Evolutionary conservation across 768 basidiomycete genomes (phyloP), one percentile per base, ranked within the genome.

Genomic region (Cystofilobasidium ferigula): DNA sequence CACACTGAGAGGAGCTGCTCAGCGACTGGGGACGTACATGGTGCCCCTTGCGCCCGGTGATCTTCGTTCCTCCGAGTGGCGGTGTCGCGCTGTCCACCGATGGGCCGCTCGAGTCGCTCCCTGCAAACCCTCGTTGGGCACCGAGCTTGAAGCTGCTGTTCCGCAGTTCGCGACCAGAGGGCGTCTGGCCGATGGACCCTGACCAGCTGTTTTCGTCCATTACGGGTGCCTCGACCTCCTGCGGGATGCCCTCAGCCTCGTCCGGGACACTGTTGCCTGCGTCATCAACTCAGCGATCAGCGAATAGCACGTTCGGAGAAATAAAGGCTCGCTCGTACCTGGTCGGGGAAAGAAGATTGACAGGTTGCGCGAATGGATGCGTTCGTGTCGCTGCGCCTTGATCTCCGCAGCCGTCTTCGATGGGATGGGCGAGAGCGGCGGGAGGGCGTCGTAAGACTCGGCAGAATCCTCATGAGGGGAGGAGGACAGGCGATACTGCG

Each of bases 301-400:
- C 10, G 81, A 78, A 0, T 81, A 77, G 24, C 1, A 82, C 72
- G 3, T 51, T 8, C 3, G 28, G 48, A 7, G 48, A 24, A 10
- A 9, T 28, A 6, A 32, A 18, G 56, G 7, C 35, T 38, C 40
- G 82, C 78, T n/a, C n/a, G n/a, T n/a, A 2, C 86, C 88, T 0
- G 88, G 88, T 38, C 85, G 82, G 20, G 92, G 92, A 71, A 95
- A 95, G 80, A 86, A 94, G 22, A 94, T 80, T 0, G 90, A 93
- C 3, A 95, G 79, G 72, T 97, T 97, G 54, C 91, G 84, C 0
- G 91, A 92, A 73, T 95, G 91, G 22, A 94, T 79, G 2, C 89
- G 82, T 4, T 83, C 77, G 75, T 91, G 89, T 51, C 80, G 72
- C 69, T 58, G 53, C 26, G 28, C 47, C 38, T 62, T 54, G 20